A percentile compares a stretch with the other conserved stretches of the same genome.
These are phyloP conservation scores for Acacia confusa DNA, from an alignment of 306 rosid genomes.

Conservation along the genomic window DNA sequence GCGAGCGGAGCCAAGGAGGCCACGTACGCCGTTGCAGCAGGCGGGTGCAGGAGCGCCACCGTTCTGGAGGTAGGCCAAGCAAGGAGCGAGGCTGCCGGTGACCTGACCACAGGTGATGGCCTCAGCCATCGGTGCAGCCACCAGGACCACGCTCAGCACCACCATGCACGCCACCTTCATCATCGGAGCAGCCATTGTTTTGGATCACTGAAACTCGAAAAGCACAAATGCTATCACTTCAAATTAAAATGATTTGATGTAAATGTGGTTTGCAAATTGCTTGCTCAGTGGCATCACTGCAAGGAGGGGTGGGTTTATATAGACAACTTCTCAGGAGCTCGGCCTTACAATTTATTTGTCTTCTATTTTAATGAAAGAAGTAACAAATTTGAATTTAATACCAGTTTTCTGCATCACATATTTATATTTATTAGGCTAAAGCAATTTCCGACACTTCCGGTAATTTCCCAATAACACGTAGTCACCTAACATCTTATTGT, in stretches of 20 bases:
- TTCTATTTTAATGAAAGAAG: too few species aligned
- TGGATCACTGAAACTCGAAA: too few species aligned
- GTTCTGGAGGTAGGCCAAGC: background rate
- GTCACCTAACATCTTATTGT: too few species aligned
- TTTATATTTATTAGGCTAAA: too few species aligned
- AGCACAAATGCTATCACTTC: background rate
- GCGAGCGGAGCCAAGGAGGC: constrained; percentile 37
- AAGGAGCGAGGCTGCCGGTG: background rate
- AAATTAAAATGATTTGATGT: too few species aligned
- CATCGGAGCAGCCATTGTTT: background rate
- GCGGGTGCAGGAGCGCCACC: background rate
- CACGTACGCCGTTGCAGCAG: background rate
- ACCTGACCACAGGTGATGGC: constrained; percentile 51
- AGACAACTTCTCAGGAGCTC: background rate
- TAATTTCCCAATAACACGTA: too few species aligned
- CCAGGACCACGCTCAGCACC: constrained; percentile 19
- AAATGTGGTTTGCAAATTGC: background rate
- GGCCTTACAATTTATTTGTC: too few species aligned
- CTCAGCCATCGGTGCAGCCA: constrained; percentile 30
- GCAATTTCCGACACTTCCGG: too few species aligned
- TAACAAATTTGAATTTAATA: too few species aligned
- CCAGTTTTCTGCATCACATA: too few species aligned
- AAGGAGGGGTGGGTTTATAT: background rate
- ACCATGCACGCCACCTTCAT: constrained; percentile 38
- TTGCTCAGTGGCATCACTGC: too few species aligned